Evolutionary conservation across 192 early-diverging fungal genomes (phyloP).

Genomic region (Podila verticillata): DNA sequence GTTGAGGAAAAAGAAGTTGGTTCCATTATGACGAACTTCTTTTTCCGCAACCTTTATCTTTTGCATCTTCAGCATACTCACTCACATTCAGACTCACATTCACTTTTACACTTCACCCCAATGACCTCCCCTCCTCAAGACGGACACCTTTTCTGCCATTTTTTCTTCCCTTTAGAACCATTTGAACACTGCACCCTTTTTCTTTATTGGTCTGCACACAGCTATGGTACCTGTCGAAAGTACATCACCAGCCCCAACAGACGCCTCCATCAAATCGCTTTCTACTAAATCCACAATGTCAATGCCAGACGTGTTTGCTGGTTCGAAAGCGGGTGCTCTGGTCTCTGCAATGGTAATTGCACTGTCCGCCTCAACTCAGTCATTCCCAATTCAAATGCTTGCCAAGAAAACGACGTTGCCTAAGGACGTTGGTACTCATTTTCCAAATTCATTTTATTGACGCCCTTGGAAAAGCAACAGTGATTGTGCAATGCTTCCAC

Average conservation of each 20-base stretch:
- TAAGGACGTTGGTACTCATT: background rate
- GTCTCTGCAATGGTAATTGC: slow-evolving; percentile 22
- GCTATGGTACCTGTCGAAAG: background rate
- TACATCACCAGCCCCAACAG: background rate
- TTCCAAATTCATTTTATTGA: background rate
- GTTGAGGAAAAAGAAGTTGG: too few relatives aligned
- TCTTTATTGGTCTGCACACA: background rate
- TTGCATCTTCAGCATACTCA: background rate
- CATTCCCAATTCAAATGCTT: background rate
- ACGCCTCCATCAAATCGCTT: background rate
- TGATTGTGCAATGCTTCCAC: background rate
- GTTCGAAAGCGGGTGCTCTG: slow-evolving; percentile 9
- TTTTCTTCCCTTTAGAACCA: background rate
- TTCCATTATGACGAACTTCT: too few relatives aligned
- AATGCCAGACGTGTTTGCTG: background rate
- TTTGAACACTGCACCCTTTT: too few relatives aligned
- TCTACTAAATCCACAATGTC: slow-evolving; percentile 5
- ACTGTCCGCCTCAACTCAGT: background rate
- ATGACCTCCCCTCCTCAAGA: background rate
- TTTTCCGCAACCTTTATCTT: too few relatives aligned
- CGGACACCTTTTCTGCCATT: background rate
- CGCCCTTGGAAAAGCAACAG: background rate
- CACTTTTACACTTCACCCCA: background rate
- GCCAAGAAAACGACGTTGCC: background rate
- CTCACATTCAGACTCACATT: background rate